Conservation (phyloP, 75 land plant species). For the Sequoia sempervirens region DNA sequence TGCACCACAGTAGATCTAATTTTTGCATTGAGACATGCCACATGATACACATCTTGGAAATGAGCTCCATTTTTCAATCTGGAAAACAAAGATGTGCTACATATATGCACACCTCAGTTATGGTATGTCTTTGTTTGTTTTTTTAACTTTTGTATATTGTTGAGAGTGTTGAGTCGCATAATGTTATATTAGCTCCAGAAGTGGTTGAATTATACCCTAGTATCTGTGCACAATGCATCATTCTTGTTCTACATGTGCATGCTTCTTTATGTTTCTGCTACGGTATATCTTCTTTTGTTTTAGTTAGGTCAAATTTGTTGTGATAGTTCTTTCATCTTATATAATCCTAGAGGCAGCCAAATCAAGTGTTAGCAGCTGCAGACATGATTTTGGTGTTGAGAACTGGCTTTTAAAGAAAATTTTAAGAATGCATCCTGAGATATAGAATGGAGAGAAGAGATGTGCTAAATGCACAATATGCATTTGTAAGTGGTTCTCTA, state of each 20-base stretch:
- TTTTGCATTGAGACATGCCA: not conserved
- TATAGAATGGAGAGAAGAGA: too few relatives aligned
- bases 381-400: not conserved
- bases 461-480: too few relatives aligned
- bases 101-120: too few relatives aligned
- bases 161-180: not conserved
- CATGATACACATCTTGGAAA: not conserved
- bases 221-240: not conserved
- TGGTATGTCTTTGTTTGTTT: too few relatives aligned
- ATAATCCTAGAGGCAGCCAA: not conserved
- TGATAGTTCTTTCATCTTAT: too few relatives aligned
- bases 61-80: not conserved
- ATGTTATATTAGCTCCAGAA: not conserved
- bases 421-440: not conserved
- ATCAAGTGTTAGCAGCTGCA: not conserved
- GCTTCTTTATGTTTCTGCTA: not conserved
- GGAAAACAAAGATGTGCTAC: not conserved
- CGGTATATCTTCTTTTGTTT: not conserved
- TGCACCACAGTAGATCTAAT: too few relatives aligned
- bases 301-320: not conserved
- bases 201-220: not conserved
- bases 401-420: not conserved
- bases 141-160: not conserved
- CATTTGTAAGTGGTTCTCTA: not conserved
- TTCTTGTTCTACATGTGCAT: not conserved